Evolutionary conservation across 2,329 filamentous ascomycete genomes (phyloP), one percentile per base, ranked within the genome.

Genomic region (Colletotrichum karsti): DNA sequence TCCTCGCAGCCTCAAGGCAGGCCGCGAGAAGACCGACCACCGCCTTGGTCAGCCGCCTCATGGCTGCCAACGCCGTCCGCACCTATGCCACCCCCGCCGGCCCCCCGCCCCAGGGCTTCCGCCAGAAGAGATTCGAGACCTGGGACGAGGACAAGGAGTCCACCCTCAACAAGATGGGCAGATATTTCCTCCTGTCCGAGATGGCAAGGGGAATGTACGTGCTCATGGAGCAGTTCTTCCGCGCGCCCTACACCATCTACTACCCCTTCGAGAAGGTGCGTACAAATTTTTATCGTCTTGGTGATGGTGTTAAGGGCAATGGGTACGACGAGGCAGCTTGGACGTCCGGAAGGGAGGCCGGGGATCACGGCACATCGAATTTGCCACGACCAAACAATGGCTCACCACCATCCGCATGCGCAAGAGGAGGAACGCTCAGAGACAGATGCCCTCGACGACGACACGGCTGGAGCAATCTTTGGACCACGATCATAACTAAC

Each of bases 161-260:
- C 72, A 89, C 92, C 37, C 83, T 97, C 74, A 94, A 98, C 83
- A 92, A 91, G 80, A 87, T 94, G 71, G 94, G 93, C 74, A 96
- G 95, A 80, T 98, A 94, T 87, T 99, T 99, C 84, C 88, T 99
- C 79, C 85, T 98, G 87, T 91, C 93, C 60, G 96, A 99, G 87
- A 96, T 98, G 92, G 88, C 93, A 80, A 91, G 96, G 78, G 96
- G 96, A 82, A 98, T 99, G 96, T 99, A 98, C 79, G 91, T 99
- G 73, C 90, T 96, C 82, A 80, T 99, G 78, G 96, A 99, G 88
- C 95, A 99, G 86, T 99, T 92, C 89, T 98, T 99, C 87, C 88
- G 96, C 81, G 94, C 95, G 83, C 95, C 96, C 93, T 98, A 88
- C 88, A 99, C 96, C 56, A 99, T 99, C 78, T 97, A 90, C 86